Conservation (phyloP, 345 rosid species). For the Barbarea vulgaris region DNA sequence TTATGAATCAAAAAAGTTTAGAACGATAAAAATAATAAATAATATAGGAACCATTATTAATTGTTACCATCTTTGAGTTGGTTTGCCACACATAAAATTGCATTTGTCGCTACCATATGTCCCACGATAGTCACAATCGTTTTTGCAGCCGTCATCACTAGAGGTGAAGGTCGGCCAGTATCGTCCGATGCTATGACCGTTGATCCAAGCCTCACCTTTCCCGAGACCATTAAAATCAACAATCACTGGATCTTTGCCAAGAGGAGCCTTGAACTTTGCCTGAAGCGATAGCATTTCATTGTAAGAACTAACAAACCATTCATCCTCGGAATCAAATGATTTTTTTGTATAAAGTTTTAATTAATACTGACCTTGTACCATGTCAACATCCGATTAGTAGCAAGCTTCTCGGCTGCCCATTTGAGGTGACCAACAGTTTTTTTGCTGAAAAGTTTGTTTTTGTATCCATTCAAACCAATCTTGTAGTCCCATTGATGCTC, state of each 20-base stretch:
- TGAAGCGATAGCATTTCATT: slow-evolving; percentile 23
- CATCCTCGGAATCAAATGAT: not conserved
- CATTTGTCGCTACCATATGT: slow-evolving; percentile 40
- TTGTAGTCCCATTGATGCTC: slow-evolving; percentile 57
- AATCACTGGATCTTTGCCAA: slow-evolving; percentile 65
- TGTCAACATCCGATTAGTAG: slow-evolving; percentile 43
- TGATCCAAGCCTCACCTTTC: slow-evolving; percentile 78
- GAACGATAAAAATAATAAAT: not conserved
- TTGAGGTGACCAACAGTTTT: not conserved
- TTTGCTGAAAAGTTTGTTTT: slow-evolving; percentile 26
- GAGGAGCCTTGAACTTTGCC: slow-evolving; percentile 58
- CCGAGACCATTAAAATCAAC: slow-evolving; percentile 70
- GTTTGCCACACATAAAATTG: slow-evolving; percentile 53
- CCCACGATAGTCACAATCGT: slow-evolving; percentile 57
- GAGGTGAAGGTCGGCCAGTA: slow-evolving; percentile 62
- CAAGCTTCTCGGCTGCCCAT: slow-evolving; percentile 42
- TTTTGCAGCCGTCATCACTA: slow-evolving; percentile 43
- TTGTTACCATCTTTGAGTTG: slow-evolving; percentile 58
- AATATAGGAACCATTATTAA: not conserved
- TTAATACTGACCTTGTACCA: slow-evolving; percentile 66
- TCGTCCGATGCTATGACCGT: slow-evolving; percentile 67
- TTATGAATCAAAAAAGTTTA: not conserved
- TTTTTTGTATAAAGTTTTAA: not conserved
- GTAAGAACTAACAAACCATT: not conserved
- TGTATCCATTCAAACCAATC: slow-evolving; percentile 54